Evolutionary conservation across 208 protist species (phyloP).

Genomic region (Leishmania tarentolae): DNA sequence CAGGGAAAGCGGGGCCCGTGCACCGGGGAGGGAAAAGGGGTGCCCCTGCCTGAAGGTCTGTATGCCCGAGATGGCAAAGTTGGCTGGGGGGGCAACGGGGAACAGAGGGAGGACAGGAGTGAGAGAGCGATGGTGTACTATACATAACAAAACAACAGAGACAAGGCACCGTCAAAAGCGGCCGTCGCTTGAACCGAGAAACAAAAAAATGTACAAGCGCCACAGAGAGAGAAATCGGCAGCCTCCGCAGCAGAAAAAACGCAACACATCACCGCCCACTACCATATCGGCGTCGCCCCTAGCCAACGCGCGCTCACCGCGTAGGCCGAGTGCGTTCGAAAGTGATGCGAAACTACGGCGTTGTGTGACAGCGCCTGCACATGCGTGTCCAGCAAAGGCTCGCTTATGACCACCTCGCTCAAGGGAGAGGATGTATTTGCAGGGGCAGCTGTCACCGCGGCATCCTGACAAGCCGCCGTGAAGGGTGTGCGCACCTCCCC

Average conservation of each 20-base stretch:
- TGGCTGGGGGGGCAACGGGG: neutral
- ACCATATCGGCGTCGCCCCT: slow-evolving; percentile 14
- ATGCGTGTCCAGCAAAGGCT: neutral
- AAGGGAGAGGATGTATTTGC: neutral
- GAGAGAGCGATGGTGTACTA: neutral
- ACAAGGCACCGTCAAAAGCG: neutral
- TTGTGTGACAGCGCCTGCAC: neutral
- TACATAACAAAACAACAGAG: too few species aligned
- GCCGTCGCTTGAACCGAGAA: too few species aligned
- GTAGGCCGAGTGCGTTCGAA: neutral
- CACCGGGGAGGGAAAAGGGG: too few species aligned
- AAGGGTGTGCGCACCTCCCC: neutral
- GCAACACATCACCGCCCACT: neutral
- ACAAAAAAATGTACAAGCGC: too few species aligned
- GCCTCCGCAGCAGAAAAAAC: neutral
- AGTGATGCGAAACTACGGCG: neutral
- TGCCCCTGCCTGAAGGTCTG: neutral
- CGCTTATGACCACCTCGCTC: neutral
- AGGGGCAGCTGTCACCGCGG: neutral
- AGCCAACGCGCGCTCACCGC: neutral
- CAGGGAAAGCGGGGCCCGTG: too few species aligned
- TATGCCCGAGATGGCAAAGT: neutral
- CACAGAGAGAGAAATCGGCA: neutral
- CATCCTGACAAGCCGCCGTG: neutral
- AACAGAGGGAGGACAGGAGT: neutral